A percentile compares a stretch with the other conserved stretches of the same genome.
Evolutionary conservation across 2,329 filamentous ascomycete species (phyloP).

Genomic region (Xylaria sp.): DNA sequence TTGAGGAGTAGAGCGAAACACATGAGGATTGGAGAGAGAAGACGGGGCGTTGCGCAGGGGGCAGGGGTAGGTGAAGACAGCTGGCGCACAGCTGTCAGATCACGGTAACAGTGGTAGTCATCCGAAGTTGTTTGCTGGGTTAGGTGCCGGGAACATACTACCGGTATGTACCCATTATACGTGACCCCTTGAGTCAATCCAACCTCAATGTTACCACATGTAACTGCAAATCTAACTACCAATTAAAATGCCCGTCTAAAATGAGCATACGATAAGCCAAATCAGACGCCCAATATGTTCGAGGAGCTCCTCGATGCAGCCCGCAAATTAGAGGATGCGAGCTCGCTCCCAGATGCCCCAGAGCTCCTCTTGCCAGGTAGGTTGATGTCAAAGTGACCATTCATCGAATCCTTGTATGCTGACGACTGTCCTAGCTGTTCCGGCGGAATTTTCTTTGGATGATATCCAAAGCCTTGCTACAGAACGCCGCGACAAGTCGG

Average conservation of each 20-base stretch:
- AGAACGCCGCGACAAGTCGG: constrained; percentile 24
- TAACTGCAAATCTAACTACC: constrained; percentile 13
- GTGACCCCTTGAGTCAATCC: neutral
- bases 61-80: neutral
- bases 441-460: constrained; percentile 21
- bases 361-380: constrained; percentile 32
- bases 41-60: neutral
- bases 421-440: constrained; percentile 31
- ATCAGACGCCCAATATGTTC: constrained; percentile 28
- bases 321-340: constrained; percentile 15
- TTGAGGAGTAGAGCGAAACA: neutral
- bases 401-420: constrained; percentile 19
- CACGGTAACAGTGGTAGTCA: neutral
- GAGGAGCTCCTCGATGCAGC: constrained; percentile 32
- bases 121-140: constrained; percentile 8
- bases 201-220: constrained; percentile 1
- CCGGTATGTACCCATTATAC: neutral
- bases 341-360: constrained; percentile 24
- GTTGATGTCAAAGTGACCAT: neutral
- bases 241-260: neutral
- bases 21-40: neutral
- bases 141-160: constrained; percentile 4
- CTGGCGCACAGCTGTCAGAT: neutral
- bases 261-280: neutral
- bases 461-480: constrained; percentile 24